These are phyloP conservation scores for Pezicula radicicola DNA, from an alignment of 2,329 filamentous ascomycete species.

Conservation along the genomic window DNA sequence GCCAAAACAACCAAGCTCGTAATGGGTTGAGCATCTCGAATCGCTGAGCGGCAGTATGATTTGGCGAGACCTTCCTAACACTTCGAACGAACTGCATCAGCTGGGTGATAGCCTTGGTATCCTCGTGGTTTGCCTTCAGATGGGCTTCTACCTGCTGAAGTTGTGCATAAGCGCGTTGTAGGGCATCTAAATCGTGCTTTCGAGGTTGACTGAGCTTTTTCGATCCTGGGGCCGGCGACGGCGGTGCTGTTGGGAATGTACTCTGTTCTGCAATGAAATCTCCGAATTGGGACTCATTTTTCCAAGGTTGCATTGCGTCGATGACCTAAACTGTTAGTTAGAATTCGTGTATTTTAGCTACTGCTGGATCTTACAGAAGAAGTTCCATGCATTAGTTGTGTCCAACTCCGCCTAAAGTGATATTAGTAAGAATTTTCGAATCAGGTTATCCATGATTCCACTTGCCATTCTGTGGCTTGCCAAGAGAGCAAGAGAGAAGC, in stretches of 20 bases:
- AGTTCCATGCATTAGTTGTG: conserved; percentile 86
- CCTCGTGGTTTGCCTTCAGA: conserved; percentile 66
- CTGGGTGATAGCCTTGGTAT: conserved; percentile 65
- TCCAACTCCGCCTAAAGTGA: conserved; percentile 79
- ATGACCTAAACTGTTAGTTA: conserved; percentile 60
- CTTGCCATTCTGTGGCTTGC: conserved; percentile 95
- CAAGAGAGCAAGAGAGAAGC: conserved; percentile 90
- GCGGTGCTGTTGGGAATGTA: conserved; percentile 66
- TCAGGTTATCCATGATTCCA: conserved; percentile 21
- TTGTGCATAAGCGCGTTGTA: conserved; percentile 64
- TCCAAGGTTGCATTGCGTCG: conserved; percentile 87
- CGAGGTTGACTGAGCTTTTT: conserved; percentile 56
- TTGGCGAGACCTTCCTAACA: conserved; percentile 67
- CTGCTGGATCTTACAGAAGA: conserved; percentile 64
- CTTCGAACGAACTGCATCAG: conserved; percentile 71
- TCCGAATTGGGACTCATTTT: conserved; percentile 81
- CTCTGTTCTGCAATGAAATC: conserved; percentile 80
- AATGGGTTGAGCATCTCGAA: conserved; percentile 88
- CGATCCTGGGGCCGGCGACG: conserved; percentile 58
- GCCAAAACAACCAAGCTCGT: conserved; percentile 93
- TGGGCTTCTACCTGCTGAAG: conserved; percentile 66
- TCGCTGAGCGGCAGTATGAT: conserved; percentile 73
- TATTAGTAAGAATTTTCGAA: conserved; percentile 28
- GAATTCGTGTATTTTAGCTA: conserved; percentile 3
- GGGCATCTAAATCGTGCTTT: conserved; percentile 68